These are phyloP conservation scores for Solanum ahanhuiri DNA, from an alignment of 257 asterid species.

Conservation along the genomic window DNA sequence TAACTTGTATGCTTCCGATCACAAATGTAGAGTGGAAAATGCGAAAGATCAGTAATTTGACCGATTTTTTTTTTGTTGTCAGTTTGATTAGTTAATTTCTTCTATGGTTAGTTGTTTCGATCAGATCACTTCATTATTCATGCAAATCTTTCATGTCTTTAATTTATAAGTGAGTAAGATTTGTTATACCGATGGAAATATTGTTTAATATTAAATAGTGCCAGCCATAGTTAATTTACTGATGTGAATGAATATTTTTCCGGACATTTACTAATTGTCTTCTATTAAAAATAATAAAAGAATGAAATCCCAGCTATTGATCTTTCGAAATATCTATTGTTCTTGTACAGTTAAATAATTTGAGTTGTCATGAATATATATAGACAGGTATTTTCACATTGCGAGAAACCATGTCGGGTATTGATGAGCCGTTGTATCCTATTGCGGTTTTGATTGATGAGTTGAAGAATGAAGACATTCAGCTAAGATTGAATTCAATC, in stretches of 20 bases:
- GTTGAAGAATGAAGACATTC: conserved; percentile 83
- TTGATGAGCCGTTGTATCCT: conserved; percentile 83
- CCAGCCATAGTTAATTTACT: background rate
- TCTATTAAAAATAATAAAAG: background rate
- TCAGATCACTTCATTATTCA: background rate
- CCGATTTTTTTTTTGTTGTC: background rate
- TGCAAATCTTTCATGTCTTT: background rate
- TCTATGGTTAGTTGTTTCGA: background rate
- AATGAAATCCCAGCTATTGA: background rate
- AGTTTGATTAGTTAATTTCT: background rate
- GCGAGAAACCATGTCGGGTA: conserved; percentile 41
- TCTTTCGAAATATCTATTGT: background rate
- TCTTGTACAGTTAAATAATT: background rate
- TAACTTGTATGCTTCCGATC: background rate
- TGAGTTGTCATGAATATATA: background rate
- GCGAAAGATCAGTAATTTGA: background rate
- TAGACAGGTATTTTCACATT: background rate
- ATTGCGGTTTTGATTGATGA: conserved; percentile 85
- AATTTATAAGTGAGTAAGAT: background rate
- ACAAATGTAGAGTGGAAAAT: background rate
- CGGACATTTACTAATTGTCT: background rate
- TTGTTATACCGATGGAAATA: background rate
- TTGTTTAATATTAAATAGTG: background rate
- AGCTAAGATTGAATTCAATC: conserved; percentile 68
- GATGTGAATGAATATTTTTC: background rate